phyloP scores from a whole-genome alignment of 2,329 filamentous ascomycete species.

The Fusarium oxysporum region DNA sequence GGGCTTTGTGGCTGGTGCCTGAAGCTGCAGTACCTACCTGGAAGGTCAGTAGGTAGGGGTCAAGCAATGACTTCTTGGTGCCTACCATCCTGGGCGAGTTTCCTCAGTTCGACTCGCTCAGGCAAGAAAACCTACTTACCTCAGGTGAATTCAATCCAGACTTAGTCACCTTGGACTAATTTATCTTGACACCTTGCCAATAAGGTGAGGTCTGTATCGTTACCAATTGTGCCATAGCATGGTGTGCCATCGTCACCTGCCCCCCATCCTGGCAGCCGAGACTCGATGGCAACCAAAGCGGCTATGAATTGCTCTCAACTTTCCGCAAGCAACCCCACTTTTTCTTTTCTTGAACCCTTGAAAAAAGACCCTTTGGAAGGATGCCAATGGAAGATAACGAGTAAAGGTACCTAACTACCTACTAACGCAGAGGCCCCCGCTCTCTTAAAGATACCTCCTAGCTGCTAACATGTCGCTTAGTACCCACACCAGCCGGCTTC shows the following conservation, averaged over 20 bases:
- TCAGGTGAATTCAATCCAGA: not conserved
- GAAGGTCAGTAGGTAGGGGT: not conserved
- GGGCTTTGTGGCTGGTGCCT: not conserved
- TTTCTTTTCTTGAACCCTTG: slow-evolving; percentile 24
- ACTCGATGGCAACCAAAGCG: slow-evolving; percentile 14
- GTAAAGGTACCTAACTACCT: not conserved
- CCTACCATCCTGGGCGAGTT: not conserved
- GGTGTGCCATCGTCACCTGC: slow-evolving; percentile 35
- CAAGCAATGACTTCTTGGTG: not conserved
- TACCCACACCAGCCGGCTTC: slow-evolving; percentile 19
- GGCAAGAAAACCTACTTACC: not conserved
- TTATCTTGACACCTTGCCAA: not conserved
- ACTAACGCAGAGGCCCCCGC: slow-evolving; percentile 23
- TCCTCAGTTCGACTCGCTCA: not conserved
- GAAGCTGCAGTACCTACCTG: not conserved
- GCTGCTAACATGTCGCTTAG: not conserved
- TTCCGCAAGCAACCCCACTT: slow-evolving; percentile 26
- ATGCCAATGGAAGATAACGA: not conserved
- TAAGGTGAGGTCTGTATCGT: not conserved
- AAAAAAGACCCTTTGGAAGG: not conserved
- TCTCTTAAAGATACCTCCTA: not conserved
- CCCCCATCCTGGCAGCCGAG: slow-evolving; percentile 18
- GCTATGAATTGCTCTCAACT: not conserved
- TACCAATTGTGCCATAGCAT: slow-evolving; percentile 19
- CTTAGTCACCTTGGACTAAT: not conserved